Evolutionary conservation across 805 yeast genomes (phyloP).

Genomic region (Yarrowia sp.): DNA sequence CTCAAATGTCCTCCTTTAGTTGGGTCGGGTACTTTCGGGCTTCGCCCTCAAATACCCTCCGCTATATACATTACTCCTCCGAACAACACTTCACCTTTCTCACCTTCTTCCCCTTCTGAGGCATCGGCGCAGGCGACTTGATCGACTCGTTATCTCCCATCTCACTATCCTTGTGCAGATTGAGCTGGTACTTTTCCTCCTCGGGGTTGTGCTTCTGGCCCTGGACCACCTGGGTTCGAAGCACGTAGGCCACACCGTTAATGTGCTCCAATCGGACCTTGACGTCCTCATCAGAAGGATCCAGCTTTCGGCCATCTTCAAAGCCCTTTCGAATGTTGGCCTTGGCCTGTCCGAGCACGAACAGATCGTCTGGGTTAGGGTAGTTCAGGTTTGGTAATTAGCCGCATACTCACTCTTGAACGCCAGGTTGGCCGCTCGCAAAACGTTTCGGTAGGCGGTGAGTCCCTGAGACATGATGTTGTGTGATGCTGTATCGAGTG

Average conservation of each 20-base stretch:
- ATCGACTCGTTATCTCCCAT: constrained; percentile 86
- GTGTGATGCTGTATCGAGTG: constrained; percentile 5
- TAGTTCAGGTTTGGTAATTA: not conserved
- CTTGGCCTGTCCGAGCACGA: constrained; percentile 33
- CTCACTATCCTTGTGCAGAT: constrained; percentile 79
- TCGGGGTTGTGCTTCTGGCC: constrained; percentile 47
- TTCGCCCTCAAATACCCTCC: too few species aligned
- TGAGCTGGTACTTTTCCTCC: constrained; percentile 45
- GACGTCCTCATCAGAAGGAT: constrained; percentile 46
- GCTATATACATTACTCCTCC: constrained; percentile 11
- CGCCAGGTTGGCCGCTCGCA: constrained; percentile 39
- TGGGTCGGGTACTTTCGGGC: too few species aligned
- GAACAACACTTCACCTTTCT: constrained; percentile 4
- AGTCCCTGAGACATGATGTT: constrained; percentile 30
- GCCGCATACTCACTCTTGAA: constrained; percentile 34
- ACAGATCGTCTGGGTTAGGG: constrained; percentile 30
- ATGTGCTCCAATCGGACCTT: constrained; percentile 55
- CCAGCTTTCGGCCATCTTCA: constrained; percentile 32
- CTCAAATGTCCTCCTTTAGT: too few species aligned
- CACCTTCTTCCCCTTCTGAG: constrained; percentile 22
- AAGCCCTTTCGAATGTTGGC: constrained; percentile 31
- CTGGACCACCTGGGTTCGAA: constrained; percentile 81
- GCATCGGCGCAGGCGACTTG: constrained; percentile 43
- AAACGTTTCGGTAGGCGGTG: constrained; percentile 35
- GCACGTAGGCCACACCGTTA: constrained; percentile 67